Percentiles rank a stretch among this genome's conserved stretches.
phyloP scores from a whole-genome alignment of 2,329 filamentous ascomycete genomes.

The Diaporthe sp. region DNA sequence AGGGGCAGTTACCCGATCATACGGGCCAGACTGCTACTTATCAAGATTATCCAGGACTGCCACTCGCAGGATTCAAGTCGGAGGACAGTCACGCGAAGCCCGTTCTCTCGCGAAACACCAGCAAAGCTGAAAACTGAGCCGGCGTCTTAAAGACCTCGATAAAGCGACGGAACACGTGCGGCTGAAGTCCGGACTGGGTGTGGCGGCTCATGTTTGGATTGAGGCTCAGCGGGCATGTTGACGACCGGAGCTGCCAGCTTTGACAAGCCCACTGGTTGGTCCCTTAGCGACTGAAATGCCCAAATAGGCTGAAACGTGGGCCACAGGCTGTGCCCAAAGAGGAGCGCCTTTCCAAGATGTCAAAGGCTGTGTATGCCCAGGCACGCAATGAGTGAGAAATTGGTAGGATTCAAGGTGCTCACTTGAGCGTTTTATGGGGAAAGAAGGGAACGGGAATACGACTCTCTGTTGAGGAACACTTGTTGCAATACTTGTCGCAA shows the following conservation, averaged over 20 bases:
- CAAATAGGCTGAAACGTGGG: constrained; percentile 10
- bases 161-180: constrained; percentile 14
- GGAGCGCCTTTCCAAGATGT: not conserved
- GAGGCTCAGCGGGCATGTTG: constrained; percentile 21
- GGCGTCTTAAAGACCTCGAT: not conserved
- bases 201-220: not conserved
- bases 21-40: not conserved
- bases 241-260: constrained; percentile 6
- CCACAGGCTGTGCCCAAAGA: constrained; percentile 1
- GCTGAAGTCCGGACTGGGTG: constrained; percentile 24
- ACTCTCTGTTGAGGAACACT: not conserved
- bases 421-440: constrained; percentile 12
- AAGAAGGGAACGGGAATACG: not conserved
- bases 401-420: constrained; percentile 20
- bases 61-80: not conserved
- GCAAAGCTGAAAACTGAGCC: constrained; percentile 22
- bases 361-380: not conserved
- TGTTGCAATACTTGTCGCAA: no score
- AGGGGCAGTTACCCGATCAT: not conserved
- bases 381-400: not conserved
- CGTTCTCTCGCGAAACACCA: not conserved
- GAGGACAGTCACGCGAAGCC: not conserved
- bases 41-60: not conserved
- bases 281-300: constrained; percentile 1
- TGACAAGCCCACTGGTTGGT: constrained; percentile 8